phyloP scores from a whole-genome alignment of 768 basidiomycete species.

The Lyophyllum atratum region DNA sequence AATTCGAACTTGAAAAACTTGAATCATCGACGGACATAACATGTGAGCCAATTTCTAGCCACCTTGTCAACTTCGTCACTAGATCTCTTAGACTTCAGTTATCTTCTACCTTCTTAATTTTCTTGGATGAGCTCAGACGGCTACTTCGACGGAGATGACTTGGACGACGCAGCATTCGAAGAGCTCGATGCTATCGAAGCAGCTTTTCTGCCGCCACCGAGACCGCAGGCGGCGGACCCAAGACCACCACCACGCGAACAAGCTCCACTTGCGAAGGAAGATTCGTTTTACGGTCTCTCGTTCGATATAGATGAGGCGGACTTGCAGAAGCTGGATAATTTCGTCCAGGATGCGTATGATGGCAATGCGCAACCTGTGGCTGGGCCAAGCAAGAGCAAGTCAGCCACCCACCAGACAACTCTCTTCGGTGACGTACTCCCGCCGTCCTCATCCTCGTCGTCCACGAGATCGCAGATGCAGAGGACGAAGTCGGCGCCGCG shows the following conservation, averaged over 20 bases:
- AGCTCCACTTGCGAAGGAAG: constrained; percentile 30
- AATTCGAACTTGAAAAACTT: no score
- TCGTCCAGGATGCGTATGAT: constrained; percentile 50
- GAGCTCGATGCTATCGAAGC: constrained; percentile 73
- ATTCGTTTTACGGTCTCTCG: constrained; percentile 54
- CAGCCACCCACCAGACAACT: constrained; percentile 60
- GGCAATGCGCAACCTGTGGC: constrained; percentile 40
- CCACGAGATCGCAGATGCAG: constrained; percentile 34
- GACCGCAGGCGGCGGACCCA: constrained; percentile 2
- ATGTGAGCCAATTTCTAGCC: not conserved
- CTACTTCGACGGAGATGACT: constrained; percentile 67
- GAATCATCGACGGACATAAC: no score
- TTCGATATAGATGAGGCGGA: constrained; percentile 61
- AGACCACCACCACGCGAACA: constrained; percentile 14
- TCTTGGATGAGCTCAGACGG: constrained; percentile 73
- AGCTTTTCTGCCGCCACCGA: constrained; percentile 22
- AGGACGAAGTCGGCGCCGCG: constrained; percentile 44
- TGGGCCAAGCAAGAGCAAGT: constrained; percentile 40
- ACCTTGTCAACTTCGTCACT: not conserved
- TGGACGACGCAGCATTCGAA: constrained; percentile 59
- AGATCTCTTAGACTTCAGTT: not conserved
- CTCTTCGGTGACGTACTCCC: constrained; percentile 63
- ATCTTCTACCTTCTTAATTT: not conserved
- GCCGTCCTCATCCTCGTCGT: constrained; percentile 31
- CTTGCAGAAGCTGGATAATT: constrained; percentile 52